These are phyloP conservation scores for Cryphonectria carpinicola DNA, from an alignment of 2,329 filamentous ascomycete genomes.

Conservation along the genomic window DNA sequence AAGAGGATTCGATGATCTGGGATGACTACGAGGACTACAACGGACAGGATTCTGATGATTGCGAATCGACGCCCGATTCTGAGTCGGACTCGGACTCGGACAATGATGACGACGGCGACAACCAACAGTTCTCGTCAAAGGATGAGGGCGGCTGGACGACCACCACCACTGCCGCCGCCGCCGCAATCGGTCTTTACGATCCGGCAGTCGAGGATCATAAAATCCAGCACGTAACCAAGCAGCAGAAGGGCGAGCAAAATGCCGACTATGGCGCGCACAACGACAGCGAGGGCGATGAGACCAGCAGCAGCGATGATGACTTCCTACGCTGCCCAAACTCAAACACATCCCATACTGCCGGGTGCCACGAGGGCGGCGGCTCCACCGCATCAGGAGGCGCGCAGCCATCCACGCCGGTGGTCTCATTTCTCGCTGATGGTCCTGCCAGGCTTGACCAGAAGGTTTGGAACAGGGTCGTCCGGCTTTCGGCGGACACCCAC, in stretches of 20 bases:
- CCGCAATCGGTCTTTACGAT: neutral
- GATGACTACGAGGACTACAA: slow-evolving; percentile 4
- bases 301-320: neutral
- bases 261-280: neutral
- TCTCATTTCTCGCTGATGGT: neutral
- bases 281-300: neutral
- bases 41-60: neutral
- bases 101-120: neutral
- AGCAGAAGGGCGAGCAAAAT: neutral
- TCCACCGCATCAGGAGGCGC: no score
- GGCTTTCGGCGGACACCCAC: neutral
- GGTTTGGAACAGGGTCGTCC: neutral
- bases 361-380: neutral
- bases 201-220: neutral
- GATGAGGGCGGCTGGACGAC: neutral
- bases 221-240: neutral
- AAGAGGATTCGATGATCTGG: neutral
- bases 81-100: neutral
- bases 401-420: neutral
- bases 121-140: neutral
- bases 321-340: neutral
- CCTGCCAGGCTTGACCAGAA: neutral
- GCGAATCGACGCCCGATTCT: neutral
- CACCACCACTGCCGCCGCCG: neutral
- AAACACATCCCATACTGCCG: neutral